Conservation (phyloP, 352 stramenopile genomes). For the Pythium oligandrum region DNA sequence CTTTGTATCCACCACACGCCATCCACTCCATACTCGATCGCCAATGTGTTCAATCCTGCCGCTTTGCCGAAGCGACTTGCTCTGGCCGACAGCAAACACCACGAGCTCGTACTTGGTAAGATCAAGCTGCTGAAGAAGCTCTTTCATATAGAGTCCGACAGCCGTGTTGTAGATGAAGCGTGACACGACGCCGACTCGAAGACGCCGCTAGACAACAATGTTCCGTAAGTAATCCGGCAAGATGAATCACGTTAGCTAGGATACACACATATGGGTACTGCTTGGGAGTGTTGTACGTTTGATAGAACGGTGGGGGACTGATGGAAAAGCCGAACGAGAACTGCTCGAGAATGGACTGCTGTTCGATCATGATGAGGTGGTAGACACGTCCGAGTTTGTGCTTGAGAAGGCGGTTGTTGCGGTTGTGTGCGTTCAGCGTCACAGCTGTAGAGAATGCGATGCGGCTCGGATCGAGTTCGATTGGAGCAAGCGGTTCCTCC, state of each 20-base stretch:
- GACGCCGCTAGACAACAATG: constrained; percentile 10
- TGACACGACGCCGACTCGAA: constrained; percentile 65
- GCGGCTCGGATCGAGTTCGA: constrained; percentile 46
- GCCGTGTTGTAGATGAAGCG: constrained; percentile 49
- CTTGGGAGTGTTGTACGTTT: constrained; percentile 2
- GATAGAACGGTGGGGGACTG: constrained; percentile 29
- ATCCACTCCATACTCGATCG: constrained; percentile 27
- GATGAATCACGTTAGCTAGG: no score
- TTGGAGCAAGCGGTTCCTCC: constrained; percentile 19
- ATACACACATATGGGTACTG: constrained; percentile 1
- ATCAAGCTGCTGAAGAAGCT: constrained; percentile 56
- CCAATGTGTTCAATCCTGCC: constrained; percentile 45
- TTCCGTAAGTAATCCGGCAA: background rate
- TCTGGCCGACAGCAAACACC: constrained; percentile 57
- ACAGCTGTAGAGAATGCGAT: constrained; percentile 53
- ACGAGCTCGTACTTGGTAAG: constrained; percentile 62
- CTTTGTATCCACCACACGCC: no score
- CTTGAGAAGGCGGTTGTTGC: constrained; percentile 69
- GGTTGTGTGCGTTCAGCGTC: constrained; percentile 55
- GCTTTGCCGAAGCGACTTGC: constrained; percentile 42
- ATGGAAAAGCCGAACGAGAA: constrained; percentile 48
- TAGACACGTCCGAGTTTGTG: constrained; percentile 47
- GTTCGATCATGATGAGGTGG: constrained; percentile 32
- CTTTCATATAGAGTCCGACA: constrained; percentile 55
- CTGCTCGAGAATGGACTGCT: constrained; percentile 27